Conservation (phyloP, 2,329 filamentous ascomycete genomes). For the Elsinoe perseae region DNA sequence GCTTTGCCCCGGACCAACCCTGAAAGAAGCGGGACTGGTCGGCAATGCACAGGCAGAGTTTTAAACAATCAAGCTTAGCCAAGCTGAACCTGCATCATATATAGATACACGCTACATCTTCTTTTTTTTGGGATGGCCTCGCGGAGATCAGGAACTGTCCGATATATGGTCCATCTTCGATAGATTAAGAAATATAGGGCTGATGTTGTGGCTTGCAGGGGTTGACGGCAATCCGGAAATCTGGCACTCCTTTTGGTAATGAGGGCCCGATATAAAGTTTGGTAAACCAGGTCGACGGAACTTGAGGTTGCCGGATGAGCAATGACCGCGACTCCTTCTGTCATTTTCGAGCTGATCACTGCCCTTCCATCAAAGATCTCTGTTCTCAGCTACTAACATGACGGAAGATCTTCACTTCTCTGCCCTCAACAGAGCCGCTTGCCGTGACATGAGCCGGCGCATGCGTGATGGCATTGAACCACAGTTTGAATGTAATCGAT, state of each 20-base stretch:
- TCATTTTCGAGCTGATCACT: background rate
- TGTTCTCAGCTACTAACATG: background rate
- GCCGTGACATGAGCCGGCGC: background rate
- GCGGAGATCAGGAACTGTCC: too few species aligned
- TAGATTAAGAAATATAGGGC: too few species aligned
- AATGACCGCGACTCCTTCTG: background rate
- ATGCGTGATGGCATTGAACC: conserved; percentile 5
- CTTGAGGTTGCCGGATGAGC: background rate
- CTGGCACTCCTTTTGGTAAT: background rate
- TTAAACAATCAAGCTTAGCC: too few species aligned
- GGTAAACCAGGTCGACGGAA: background rate
- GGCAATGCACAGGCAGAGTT: too few species aligned
- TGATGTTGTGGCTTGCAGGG: background rate
- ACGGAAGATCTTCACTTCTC: background rate
- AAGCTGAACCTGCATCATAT: too few species aligned
- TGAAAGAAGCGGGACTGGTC: too few species aligned
- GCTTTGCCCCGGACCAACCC: too few species aligned
- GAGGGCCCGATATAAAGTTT: background rate
- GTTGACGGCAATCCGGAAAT: background rate
- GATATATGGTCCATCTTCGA: background rate
- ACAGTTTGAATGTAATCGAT: background rate
- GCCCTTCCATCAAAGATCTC: background rate
- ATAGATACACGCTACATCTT: too few species aligned
- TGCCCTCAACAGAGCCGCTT: background rate
- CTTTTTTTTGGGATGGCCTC: too few species aligned